Base-by-base conservation (phyloP, 306 rosid species). In the Adenanthera pavonina region DNA sequence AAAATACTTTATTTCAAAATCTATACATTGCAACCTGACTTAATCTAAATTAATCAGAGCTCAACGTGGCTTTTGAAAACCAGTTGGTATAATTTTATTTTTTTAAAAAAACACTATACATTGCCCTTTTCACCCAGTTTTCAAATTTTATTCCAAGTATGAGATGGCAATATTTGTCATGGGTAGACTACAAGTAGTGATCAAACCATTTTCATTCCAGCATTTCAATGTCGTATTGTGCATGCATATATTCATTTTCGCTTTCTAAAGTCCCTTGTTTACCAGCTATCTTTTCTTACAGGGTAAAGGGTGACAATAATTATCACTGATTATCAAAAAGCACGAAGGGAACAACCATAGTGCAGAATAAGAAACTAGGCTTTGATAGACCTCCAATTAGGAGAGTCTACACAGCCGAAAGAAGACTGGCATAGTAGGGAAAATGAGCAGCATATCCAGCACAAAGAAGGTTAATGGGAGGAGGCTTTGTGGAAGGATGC, bases 1-100 rank as follows among this genome's bases (percentile, higher is more conserved):
- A 12, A 73, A 54, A 48, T 0, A 13, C 51, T 57, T 75, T 33
- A 19, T 67, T 34, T 46, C 68, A 65, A 78, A 49, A 38, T 84
- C 48, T 61, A 38, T 8, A 30, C 48, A 69, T 59, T 25, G 65
- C n/a, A n/a, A n/a, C n/a, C n/a, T n/a, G n/a, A n/a, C n/a, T n/a
- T n/a, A n/a, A n/a, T n/a, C n/a, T n/a, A n/a, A n/a, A n/a, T n/a
- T n/a, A n/a, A n/a, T n/a, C n/a, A n/a, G n/a, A n/a, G n/a, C n/a
- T n/a, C n/a, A n/a, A n/a, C n/a, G n/a, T n/a, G n/a, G n/a, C n/a
- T n/a, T n/a, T n/a, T n/a, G n/a, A n/a, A n/a, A n/a, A n/a, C n/a
- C n/a, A n/a, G n/a, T n/a, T n/a, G n/a, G n/a, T n/a, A n/a, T n/a
- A n/a, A n/a, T n/a, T n/a, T n/a, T n/a, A n/a, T n/a, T n/a, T n/a